Evolutionary conservation across 106 monocot genomes (phyloP), one percentile per base, ranked within the genome.

Genomic region (Apostasia ramifera): DNA sequence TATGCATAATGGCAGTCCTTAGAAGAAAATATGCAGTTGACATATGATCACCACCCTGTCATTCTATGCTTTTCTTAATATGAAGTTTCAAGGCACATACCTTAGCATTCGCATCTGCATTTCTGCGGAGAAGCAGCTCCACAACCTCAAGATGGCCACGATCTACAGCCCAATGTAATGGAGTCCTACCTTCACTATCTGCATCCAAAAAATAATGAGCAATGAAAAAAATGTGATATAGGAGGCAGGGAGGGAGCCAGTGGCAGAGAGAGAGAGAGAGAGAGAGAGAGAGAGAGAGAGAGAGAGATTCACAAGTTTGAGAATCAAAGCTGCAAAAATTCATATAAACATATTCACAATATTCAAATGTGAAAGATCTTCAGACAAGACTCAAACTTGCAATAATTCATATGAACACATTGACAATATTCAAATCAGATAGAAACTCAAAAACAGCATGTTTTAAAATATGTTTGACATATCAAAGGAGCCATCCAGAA

Each of bases 111-210:
- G 85, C 77, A 85, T 99, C 93, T 47, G 90, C 93, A 61, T 76
- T 72, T 74, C 71, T 85, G 66, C 65, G 69, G 12, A 90, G 67
- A 66, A 99, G 98, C 37, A 74, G 63, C 46, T 93, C 83, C 9
- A 90, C 90, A 26, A 80, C 71, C 78, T 78, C 45, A 67, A 74
- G 63, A 74, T 93, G 89, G 51, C 98, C 98, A 65, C 98, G 87
- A 71, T 99, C 98, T 61, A 99, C 98, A 62, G 98, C 98, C 98
- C 98, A 99, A 78, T 93, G 98, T 70, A 99, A 76, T 55, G 98
- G 85, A 68, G 90, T 85, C 63, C 98, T 76, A 8, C 90, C 98
- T 74, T 99, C 98, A 74, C 90, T 84, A 66, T 99, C 98, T 99
- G 87, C 66, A 86, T 68, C 5, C 55, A 77, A 3, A 15, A 58